These are phyloP conservation scores for Gossypium turneri DNA, from an alignment of 345 rosid genomes.

Conservation along the genomic window DNA sequence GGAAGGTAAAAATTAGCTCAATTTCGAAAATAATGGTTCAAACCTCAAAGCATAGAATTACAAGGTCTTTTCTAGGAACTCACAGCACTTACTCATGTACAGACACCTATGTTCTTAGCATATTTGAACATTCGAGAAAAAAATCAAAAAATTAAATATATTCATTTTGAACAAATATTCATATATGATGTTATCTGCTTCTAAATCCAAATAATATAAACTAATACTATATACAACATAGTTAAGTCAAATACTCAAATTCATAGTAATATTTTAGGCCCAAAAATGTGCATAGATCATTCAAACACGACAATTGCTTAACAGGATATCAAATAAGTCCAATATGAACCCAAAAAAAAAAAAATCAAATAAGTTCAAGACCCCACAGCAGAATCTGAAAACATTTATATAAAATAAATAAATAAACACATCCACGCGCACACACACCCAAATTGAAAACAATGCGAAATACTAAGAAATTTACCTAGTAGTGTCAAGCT, in stretches of 20 bases:
- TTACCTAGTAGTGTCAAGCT: conserved; percentile 76
- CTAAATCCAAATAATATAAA: neutral
- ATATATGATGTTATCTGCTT: neutral
- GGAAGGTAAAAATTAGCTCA: neutral
- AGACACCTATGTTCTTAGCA: neutral
- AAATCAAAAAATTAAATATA: neutral
- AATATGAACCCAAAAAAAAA: neutral
- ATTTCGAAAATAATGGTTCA: neutral
- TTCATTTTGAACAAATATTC: neutral
- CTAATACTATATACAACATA: neutral
- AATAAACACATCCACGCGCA: neutral
- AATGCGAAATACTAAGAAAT: neutral
- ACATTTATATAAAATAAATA: neutral
- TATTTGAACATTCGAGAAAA: neutral
- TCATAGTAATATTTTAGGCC: neutral
- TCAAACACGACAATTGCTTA: neutral
- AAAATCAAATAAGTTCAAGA: neutral
- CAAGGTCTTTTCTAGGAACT: neutral
- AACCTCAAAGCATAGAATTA: neutral
- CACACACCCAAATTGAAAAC: neutral
- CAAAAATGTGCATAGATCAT: neutral
- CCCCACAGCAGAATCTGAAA: neutral
- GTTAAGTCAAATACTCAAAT: neutral
- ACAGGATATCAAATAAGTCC: neutral
- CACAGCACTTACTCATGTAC: neutral